phyloP scores from a whole-genome alignment of 257 asterid species.

The Penstemon barbatus region DNA sequence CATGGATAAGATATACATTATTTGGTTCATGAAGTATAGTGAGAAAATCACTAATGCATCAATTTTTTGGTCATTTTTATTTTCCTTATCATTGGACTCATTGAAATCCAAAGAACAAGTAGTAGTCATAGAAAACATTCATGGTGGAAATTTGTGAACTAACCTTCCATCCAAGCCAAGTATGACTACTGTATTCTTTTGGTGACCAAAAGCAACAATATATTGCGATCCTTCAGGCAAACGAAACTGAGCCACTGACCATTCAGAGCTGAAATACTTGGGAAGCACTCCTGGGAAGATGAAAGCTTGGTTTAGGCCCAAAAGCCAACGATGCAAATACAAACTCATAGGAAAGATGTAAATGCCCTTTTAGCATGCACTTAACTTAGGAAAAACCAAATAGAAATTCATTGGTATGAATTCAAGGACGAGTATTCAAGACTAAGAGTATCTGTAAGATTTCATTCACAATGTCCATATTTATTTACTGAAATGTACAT shows the following conservation, averaged over 20 bases:
- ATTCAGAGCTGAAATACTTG: conserved; percentile 91
- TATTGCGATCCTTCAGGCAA: conserved; percentile 79
- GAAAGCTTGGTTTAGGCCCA: conserved; percentile 11
- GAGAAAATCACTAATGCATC: background rate
- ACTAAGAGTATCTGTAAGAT: too few species aligned
- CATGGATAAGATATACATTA: too few species aligned
- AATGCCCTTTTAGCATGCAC: background rate
- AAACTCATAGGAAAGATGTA: background rate
- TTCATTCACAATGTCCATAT: too few species aligned
- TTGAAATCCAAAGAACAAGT: too few species aligned
- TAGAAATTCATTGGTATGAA: background rate
- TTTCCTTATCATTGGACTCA: too few species aligned
- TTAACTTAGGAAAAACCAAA: background rate
- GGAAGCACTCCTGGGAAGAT: conserved; percentile 73
- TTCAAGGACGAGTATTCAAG: too few species aligned
- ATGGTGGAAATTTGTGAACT: conserved; percentile 17
- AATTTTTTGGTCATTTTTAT: too few species aligned
- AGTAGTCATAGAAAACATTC: background rate
- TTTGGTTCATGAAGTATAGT: too few species aligned
- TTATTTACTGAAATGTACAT: too few species aligned
- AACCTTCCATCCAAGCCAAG: conserved; percentile 97
- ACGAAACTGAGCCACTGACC: conserved; percentile 96
- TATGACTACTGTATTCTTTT: conserved; percentile 74
- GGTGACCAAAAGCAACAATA: conserved; percentile 88
- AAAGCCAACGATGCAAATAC: background rate